Conservation (phyloP, 2,329 filamentous ascomycete species). For the Daldinia eschscholtzii region DNA sequence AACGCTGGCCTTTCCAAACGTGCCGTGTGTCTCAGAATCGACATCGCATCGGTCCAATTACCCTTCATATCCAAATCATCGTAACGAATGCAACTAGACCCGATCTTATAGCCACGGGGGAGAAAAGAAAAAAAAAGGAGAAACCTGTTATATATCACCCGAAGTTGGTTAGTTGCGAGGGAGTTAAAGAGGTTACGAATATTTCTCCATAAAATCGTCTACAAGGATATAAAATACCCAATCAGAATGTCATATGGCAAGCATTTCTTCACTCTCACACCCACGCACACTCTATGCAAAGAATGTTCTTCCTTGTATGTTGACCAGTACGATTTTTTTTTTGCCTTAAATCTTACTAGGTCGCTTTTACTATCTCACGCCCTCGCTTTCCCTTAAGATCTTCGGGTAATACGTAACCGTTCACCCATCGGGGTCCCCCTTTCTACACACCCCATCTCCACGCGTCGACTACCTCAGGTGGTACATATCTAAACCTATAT, state of each 20-base stretch:
- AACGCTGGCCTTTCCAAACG: not conserved
- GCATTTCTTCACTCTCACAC: not conserved
- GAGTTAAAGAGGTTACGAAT: not conserved
- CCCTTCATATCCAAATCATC: not conserved
- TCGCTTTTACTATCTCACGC: not conserved
- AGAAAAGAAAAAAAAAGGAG: too few species aligned
- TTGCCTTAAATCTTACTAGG: not conserved
- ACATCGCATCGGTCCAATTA: slow-evolving; percentile 15
- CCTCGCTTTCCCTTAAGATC: not conserved
- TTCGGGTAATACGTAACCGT: not conserved
- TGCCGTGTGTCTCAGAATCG: slow-evolving; percentile 23
- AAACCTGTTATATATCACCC: not conserved
- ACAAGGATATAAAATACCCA: slow-evolving; percentile 4
- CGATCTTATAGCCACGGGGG: not conserved
- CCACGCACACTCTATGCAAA: not conserved
- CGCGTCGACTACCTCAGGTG: not conserved
- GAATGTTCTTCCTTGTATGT: not conserved
- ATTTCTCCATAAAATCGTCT: slow-evolving; percentile 1
- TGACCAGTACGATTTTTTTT: not conserved
- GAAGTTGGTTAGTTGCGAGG: not conserved
- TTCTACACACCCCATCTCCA: not conserved
- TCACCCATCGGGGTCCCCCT: not conserved
- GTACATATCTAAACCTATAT: not conserved
- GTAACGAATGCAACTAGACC: not conserved
- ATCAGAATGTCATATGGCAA: not conserved